Evolutionary conservation across 768 basidiomycete genomes (phyloP), one percentile per base, ranked within the genome.

Genomic region (Pisolithus tinctorius): DNA sequence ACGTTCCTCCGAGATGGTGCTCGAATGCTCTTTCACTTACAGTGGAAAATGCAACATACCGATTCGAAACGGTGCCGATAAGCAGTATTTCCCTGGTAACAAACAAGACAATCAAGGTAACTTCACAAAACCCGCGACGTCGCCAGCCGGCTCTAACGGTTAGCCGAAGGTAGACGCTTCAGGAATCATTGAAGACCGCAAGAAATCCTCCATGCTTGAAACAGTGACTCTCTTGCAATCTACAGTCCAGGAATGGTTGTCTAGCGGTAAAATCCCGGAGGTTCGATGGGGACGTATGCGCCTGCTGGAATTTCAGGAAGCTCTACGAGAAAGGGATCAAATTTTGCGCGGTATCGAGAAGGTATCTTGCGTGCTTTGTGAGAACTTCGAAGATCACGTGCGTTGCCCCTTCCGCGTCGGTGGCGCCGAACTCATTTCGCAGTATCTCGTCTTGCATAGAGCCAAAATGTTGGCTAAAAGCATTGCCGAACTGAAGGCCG

Each of bases 291-390:
- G 73, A 50, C 80, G 86, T 47, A 78, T 93, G 64, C 80, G 87
- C 42, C 75, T 81, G n/a, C 68, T 99, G 7, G 93, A 97, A 49
- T 96, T 98, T 64, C 92, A 97, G 65, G 95, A 97, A 56, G 70
- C 75, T 20, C 63, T 97, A 47, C 79, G 80, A 52, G 61, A 74
- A 38, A 74, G 93, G 52, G 72, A 84, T 47, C 68, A 67, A 10
- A 63, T 85, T 5, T 63, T 70, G 2, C 65, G 74, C 53, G 69
- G 69, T 26, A 61, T 88, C 29, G 57, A 66, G 13, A 70, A 50
- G 4, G 71, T 69, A 41, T 66, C 60, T 4, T 93, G 89, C 66
- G 66, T 69, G 16, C 62, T 69, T 8, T 95, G 92, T 58, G 69
- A 71, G 2, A 70, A 86, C 30, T 93, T 97, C 58, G 70, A 79